Percentiles rank a stretch among this genome's conserved stretches.
phyloP scores from a whole-genome alignment of 2,329 filamentous ascomycete species.

The Pseudogymnoascus sp. region DNA sequence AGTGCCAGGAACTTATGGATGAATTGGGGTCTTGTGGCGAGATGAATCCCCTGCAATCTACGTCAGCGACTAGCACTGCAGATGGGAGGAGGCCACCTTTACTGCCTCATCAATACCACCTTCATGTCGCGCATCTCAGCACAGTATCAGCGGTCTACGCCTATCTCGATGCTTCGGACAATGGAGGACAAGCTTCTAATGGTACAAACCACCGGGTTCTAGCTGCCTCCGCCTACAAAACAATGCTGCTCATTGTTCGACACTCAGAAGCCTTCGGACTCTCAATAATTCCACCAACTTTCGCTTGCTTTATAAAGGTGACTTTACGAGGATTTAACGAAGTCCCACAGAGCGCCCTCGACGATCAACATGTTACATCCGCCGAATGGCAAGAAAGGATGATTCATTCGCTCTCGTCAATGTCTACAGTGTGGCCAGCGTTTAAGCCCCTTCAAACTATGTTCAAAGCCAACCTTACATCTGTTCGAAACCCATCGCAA shows the following conservation, averaged over 20 bases:
- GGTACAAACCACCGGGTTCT: not conserved
- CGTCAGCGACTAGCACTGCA: not conserved
- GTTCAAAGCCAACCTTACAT: constrained; percentile 10
- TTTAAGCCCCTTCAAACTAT: constrained; percentile 20
- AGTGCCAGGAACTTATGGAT: constrained; percentile 15
- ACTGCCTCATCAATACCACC: constrained; percentile 26
- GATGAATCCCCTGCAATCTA: not conserved
- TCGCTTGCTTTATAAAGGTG: constrained; percentile 32
- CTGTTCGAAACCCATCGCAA: constrained; percentile 1
- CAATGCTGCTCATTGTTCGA: constrained; percentile 26
- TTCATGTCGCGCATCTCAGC: constrained; percentile 24
- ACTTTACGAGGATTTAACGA: constrained; percentile 25
- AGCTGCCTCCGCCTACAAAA: not conserved
- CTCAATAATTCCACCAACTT: constrained; percentile 32
- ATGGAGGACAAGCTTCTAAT: not conserved
- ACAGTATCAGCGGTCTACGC: constrained; percentile 15
- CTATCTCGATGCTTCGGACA: not conserved
- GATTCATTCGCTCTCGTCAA: constrained; percentile 20
- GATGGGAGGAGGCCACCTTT: constrained; percentile 10
- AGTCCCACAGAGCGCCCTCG: constrained; percentile 23
- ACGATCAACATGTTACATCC: constrained; percentile 22
- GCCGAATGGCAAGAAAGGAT: constrained; percentile 25
- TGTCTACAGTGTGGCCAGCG: constrained; percentile 24
- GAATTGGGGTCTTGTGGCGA: constrained; percentile 22
- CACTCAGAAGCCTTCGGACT: constrained; percentile 34